Conservation (phyloP, 768 basidiomycete genomes). For the Panaeolus cyanescens region DNA sequence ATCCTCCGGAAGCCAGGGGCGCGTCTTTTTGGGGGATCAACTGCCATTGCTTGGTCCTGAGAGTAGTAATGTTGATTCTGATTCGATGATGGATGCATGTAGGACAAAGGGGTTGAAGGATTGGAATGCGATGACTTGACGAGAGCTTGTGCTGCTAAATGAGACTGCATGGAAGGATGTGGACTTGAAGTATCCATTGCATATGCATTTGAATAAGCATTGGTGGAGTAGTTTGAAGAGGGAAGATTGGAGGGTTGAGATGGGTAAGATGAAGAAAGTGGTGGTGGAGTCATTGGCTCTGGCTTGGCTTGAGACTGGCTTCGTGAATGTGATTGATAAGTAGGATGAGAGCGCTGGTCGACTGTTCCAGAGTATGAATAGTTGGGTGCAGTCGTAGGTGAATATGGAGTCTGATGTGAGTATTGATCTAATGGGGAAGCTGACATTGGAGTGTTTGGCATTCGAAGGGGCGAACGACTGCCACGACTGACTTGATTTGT, state of each 20-base stretch:
- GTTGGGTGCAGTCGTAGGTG: constrained; percentile 51
- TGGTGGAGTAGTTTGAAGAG: constrained; percentile 31
- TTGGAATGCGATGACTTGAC: constrained; percentile 65
- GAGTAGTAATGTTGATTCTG: constrained; percentile 58
- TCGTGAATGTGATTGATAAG: constrained; percentile 60
- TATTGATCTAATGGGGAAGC: constrained; percentile 68
- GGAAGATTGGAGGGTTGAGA: constrained; percentile 41
- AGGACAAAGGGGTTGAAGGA: constrained; percentile 74
- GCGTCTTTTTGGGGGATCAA: constrained; percentile 71
- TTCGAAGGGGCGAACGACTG: constrained; percentile 64
- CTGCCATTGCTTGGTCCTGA: constrained; percentile 70
- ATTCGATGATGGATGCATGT: constrained; percentile 52
- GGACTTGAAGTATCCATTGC: constrained; percentile 69
- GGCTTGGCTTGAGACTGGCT: constrained; percentile 57
- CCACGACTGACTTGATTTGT: constrained; percentile 36
- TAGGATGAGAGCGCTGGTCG: constrained; percentile 41
- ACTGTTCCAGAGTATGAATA: constrained; percentile 44
- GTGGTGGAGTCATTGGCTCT: constrained; percentile 49
- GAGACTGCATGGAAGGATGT: constrained; percentile 52
- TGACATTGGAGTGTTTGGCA: constrained; percentile 46
- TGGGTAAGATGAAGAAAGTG: constrained; percentile 53
- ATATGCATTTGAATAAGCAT: constrained; percentile 50
- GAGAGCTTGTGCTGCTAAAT: constrained; percentile 50
- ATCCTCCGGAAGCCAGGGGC: constrained; percentile 80
- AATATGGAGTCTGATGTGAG: constrained; percentile 68